Base-by-base conservation (phyloP, 2,329 filamentous ascomycete genomes). In the Metarhizium album region DNA sequence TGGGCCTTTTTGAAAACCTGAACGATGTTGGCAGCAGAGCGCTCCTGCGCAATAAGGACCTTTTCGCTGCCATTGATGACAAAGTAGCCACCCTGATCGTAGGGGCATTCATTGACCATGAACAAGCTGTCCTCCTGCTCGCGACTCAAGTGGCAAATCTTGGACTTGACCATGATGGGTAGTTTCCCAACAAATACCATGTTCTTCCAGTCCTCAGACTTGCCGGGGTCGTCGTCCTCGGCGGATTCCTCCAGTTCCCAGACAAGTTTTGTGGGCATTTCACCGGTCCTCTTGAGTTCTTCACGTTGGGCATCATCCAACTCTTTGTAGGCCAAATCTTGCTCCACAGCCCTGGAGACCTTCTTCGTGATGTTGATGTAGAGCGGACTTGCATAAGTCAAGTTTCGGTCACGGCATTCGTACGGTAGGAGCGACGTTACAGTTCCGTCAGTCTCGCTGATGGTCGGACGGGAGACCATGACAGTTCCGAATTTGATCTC, bases 41-140 rank as follows among this genome's bases (percentile, higher is more conserved):
- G 86, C 70, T 98, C 93, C 67, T 98, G 93, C 1, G 93, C 93
- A 61, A 98, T 98, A 59, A 98, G 73, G 22, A 98, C 93, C 76
- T 98, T 98, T 66, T 98, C 93, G 69, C 88, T 95, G 42, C 93
- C 93, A 71, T 98, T 98, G 76, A 98, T 98, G 61, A 98, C 89
- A 64, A 98, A 98, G 70, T 98, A 98, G 58, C 93, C 93, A 59
- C 93, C 93, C 64, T 96, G 93, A 63, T 98, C 93, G 67, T 96
- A 98, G 1, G 93, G 93, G 59, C 93, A 98, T 70, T 98, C 93
- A 64, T 95, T 95, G 68, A 94, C 84, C 45, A 87, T 78, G 66
- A 95, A 97, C 2, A 98, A 76, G 47, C 87, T 85, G 49, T 93
- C 84, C 57, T 97, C 91, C 46, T 82, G 80, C 64, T 94, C 81